These are phyloP conservation scores for Wallacemonas sp. DNA, from an alignment of 208 protist species.

Conservation along the genomic window DNA sequence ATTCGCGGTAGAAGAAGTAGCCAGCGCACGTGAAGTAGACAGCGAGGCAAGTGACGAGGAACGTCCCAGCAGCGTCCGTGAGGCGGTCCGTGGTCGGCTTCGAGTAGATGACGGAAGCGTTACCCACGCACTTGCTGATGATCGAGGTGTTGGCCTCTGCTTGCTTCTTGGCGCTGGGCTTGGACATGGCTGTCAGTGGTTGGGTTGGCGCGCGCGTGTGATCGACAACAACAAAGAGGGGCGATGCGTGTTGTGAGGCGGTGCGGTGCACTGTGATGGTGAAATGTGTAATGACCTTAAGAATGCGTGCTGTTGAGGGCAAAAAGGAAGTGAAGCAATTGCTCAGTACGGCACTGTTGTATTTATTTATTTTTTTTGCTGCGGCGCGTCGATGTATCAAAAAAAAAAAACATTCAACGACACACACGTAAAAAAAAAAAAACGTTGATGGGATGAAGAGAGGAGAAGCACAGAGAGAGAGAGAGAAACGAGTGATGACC, in stretches of 20 bases:
- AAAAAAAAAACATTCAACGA: neutral
- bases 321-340: neutral
- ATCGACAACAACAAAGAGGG: neutral
- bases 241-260: constrained; percentile 12
- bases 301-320: neutral
- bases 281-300: constrained; percentile 12
- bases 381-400: neutral
- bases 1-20: constrained; percentile 79
- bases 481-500: too few species aligned
- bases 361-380: neutral
- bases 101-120: constrained; percentile 68
- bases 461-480: too few species aligned
- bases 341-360: neutral
- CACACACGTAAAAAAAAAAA: neutral
- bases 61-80: constrained; percentile 72
- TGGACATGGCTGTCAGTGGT: constrained; percentile 6
- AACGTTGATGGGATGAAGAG: neutral
- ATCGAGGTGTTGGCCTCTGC: constrained; percentile 9
- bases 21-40: constrained; percentile 81
- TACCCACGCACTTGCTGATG: constrained; percentile 49
- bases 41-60: constrained; percentile 68
- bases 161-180: neutral
- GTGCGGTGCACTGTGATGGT: neutral
- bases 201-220: neutral
- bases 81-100: constrained; percentile 53